Evolutionary conservation across 352 stramenopile species (phyloP), one percentile per base, ranked within the genome.

Genomic region (Pythium brachiatum): DNA sequence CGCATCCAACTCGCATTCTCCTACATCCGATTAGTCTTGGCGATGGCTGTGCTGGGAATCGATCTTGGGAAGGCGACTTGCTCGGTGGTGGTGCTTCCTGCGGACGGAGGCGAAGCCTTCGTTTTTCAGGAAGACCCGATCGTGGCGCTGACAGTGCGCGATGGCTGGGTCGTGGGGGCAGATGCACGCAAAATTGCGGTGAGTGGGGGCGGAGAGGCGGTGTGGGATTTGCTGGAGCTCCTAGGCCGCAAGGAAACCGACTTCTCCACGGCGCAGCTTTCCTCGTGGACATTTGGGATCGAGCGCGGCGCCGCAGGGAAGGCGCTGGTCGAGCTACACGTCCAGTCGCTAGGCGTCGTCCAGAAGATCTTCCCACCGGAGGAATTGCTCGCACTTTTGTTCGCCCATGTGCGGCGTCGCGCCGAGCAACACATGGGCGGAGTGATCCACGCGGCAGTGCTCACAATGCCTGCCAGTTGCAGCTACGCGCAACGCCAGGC

Each of bases 401-500:
- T 86, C 18, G 61, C 54, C 0, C 67, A 60, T n/a, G 68, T 86
- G 34, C 79, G 81, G 23, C 54, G 76, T 16, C 57, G 61, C 13
- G 69, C 65, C 1, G 69, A 86, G 36, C n/a, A 39, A 3, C 69
- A 70, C 9, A 66, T 53, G 6, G 34, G 54, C 3, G 62, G 58
- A 15, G 15, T 21, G 2, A 58, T 83, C 18, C 44, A 62, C 9
- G 46, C 61, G 0, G 64, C 60, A 1, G 67, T 74, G 3, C 31
- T 86, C 1, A 76, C 62, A 2, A 56, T 83, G 3, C 75, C 78
- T 29, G 67, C 54, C 0, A 59, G 52, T n/a, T 83, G 68, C 31
- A 84, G 82, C 44, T 74, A 78, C 31, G 79, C 74, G 3, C 75
- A 84, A 31, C 73, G 74, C 2, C 74, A 69, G 31, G 69, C 73